Conservation (phyloP, 1,139 yeast species). For the Candida anutae region DNA sequence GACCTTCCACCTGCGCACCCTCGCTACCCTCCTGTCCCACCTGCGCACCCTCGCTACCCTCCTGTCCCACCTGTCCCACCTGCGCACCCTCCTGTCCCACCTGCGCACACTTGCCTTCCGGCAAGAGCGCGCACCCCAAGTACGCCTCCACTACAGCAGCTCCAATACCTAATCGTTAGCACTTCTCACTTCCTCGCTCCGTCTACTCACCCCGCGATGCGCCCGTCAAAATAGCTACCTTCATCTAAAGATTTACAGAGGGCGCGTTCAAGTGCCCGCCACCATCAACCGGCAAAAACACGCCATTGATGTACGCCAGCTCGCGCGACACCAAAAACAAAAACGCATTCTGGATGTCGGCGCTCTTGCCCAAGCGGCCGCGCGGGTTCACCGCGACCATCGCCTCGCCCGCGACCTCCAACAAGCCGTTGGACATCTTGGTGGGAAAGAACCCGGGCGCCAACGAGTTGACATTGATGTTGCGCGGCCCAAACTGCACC, state of each 20-base stretch:
- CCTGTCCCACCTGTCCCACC: no score
- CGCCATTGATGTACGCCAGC: conserved; percentile 59
- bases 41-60: no score
- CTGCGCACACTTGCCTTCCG: no score
- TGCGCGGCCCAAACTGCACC: conserved; percentile 54
- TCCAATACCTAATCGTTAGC: no score
- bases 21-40: no score
- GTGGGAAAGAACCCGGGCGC: conserved; percentile 81
- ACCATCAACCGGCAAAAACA: conserved; percentile 71
- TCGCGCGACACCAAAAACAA: conserved; percentile 55
- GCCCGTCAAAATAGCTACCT: no score
- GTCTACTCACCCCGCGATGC: no score
- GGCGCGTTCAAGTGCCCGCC: conserved; percentile 33
- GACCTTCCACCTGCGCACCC: no score
- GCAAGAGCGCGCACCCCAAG: no score
- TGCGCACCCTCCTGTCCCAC: no score
- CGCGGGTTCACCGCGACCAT: conserved; percentile 51
- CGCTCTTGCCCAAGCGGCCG: conserved; percentile 53
- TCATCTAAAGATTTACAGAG: conserved; percentile 1
- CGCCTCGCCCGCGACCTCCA: conserved; percentile 46
- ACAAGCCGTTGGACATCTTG: conserved; percentile 65
- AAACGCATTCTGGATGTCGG: conserved; percentile 54
- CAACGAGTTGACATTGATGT: conserved; percentile 58
- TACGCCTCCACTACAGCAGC: no score
- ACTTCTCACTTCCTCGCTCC: no score